Evolutionary conservation across 441 rosid genomes (phyloP), one percentile per base, ranked within the genome.

Genomic region (Rhodomyrtus psidioides): DNA sequence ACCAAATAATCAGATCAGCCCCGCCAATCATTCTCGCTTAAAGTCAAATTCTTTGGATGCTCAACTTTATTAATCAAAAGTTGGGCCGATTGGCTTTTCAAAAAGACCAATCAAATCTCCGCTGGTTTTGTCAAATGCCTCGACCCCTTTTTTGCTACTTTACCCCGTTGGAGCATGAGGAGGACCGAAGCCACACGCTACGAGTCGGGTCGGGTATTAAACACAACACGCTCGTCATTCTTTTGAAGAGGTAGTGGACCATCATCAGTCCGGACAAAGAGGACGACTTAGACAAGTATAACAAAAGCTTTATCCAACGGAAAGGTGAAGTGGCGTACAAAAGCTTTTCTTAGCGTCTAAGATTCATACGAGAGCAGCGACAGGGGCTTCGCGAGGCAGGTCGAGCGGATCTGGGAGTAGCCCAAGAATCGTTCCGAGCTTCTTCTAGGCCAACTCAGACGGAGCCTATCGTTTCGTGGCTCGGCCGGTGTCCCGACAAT

Each of bases 41-140:
- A 70, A 70, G 79, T 24, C 10, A 21, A 23, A 0, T 9, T 54
- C n/a, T 51, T 84, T 83, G 39, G 6, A 84, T 44, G 84, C 55
- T 44, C 27, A 19, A 4, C 30, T 91, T 89, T 51, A 81, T 44
- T 83, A 89, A 90, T 85, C 88, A 34, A 53, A 44, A 76, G 83
- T 88, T 84, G 89, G 86, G 88, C 5, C 5, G 58, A 55, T 19
- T 5, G 82, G 19, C 89, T 88, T 91, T 91, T 19, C 42, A 87
- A 74, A 91, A 89, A 86, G 91, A 49, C 2, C 44, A 1, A 57
- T 28, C 54, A 42, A 70, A 34, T 70, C 39, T 62, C 59, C 59
- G 42, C 59, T 46, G 19, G 30, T 55, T 16, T 83, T 85, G 49
- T 10, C 74, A 81, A 56, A 65, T 85, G 86, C 88, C 34, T 85